Conservation (phyloP, 2,329 filamentous ascomycete species). For the Phialocephala sp. region DNA sequence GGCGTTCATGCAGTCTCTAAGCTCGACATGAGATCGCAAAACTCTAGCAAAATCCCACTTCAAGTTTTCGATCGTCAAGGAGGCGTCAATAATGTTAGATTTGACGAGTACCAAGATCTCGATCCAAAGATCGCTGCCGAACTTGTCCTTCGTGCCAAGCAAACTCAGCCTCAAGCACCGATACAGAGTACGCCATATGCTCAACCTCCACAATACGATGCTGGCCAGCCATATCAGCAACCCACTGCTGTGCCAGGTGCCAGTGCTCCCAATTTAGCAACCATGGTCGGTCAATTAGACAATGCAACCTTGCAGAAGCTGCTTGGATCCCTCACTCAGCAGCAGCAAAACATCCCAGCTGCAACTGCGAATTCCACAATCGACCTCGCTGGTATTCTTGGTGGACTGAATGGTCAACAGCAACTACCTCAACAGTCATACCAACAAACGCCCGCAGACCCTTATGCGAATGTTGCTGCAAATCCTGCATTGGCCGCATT, state of each 20-base stretch:
- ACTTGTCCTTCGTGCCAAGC: constrained; percentile 76
- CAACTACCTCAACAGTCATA: constrained; percentile 37
- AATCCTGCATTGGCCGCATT: constrained; percentile 39
- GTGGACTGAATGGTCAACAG: constrained; percentile 43
- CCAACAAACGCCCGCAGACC: constrained; percentile 35
- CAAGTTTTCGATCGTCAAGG: constrained; percentile 84
- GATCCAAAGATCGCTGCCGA: constrained; percentile 81
- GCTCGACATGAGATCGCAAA: constrained; percentile 72
- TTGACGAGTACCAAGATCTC: constrained; percentile 85
- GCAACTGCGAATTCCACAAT: constrained; percentile 44
- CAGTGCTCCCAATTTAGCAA: constrained; percentile 60
- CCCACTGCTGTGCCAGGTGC: constrained; percentile 43
- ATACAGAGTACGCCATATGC: constrained; percentile 36
- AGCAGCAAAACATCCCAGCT: constrained; percentile 35
- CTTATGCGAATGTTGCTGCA: constrained; percentile 33
- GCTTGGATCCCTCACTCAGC: constrained; percentile 59
- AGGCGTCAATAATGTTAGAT: constrained; percentile 77
- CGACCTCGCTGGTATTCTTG: constrained; percentile 42
- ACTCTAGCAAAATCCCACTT: constrained; percentile 74
- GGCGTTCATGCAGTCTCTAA: constrained; percentile 86
- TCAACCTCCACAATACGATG: constrained; percentile 42
- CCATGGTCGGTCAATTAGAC: constrained; percentile 71
- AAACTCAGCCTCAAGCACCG: constrained; percentile 43
- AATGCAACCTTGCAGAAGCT: constrained; percentile 73
- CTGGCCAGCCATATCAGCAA: constrained; percentile 45